phyloP scores from a whole-genome alignment of 495 filamentous ascomycete genomes.

The Xylaria scruposa region DNA sequence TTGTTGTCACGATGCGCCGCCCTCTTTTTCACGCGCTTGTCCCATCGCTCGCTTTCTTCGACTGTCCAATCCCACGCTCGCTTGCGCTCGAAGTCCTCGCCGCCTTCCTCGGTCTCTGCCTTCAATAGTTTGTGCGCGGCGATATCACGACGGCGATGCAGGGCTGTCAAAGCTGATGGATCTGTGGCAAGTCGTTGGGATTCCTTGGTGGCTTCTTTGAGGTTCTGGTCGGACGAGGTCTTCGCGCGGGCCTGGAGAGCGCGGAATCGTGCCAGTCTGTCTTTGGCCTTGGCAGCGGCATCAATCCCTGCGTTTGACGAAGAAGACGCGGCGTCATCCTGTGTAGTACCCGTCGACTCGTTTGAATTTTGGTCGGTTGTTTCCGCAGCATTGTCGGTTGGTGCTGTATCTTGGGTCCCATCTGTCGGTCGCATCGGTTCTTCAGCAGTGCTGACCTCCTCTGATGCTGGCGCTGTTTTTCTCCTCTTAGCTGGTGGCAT shows the following conservation, averaged over 20 bases:
- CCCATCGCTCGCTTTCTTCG: conserved; percentile 93
- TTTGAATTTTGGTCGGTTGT: conserved; percentile 23
- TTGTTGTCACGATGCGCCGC: conserved; percentile 80
- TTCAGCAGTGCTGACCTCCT: conserved; percentile 21
- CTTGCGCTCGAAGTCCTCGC: conserved; percentile 96
- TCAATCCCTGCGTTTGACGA: conserved; percentile 23
- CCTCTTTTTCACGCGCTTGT: conserved; percentile 86
- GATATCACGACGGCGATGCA: conserved; percentile 81
- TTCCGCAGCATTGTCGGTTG: conserved; percentile 27
- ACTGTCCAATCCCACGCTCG: conserved; percentile 98
- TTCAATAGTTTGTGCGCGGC: conserved; percentile 93
- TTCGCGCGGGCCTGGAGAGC: conserved; percentile 86
- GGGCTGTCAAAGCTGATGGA: conserved; percentile 69
- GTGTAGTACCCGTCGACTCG: conserved; percentile 17
- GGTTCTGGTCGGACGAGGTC: conserved; percentile 75
- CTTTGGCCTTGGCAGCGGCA: conserved; percentile 57
- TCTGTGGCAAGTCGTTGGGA: conserved; percentile 80
- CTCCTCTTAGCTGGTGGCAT: conserved; percentile 59
- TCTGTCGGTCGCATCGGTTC: conserved; percentile 24
- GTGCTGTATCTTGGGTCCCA: conserved; percentile 25
- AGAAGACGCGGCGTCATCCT: conserved; percentile 13
- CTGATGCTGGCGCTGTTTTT: conserved; percentile 46
- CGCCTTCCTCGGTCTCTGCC: conserved; percentile 81
- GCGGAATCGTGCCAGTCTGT: conserved; percentile 76
- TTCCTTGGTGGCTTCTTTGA: conserved; percentile 84